Percentiles rank a stretch among this genome's conserved stretches.
These are phyloP conservation scores for Annulohypoxylon stygium DNA, from an alignment of 495 filamentous ascomycete genomes.

Conservation along the genomic window DNA sequence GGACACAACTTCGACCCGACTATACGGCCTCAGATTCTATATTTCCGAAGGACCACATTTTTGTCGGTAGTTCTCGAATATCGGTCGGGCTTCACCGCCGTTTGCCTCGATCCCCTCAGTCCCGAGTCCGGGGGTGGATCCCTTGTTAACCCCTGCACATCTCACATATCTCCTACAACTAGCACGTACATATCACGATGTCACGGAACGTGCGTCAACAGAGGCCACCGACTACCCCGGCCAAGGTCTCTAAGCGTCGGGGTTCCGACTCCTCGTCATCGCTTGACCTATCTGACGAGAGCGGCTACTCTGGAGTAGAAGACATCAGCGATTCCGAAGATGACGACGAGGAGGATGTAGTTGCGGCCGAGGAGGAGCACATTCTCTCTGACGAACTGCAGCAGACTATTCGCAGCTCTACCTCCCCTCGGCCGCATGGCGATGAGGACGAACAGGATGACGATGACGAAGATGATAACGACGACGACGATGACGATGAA, in stretches of 20 bases:
- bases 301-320: constrained; percentile 78
- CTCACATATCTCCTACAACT: constrained; percentile 28
- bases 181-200: constrained; percentile 53
- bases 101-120: constrained; percentile 49
- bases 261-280: constrained; percentile 60
- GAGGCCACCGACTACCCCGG: constrained; percentile 58
- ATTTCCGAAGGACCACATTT: constrained; percentile 19
- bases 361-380: constrained; percentile 78
- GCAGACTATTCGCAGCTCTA: constrained; percentile 48
- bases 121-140: constrained; percentile 38
- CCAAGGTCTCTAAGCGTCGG: constrained; percentile 56
- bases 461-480: constrained; percentile 54
- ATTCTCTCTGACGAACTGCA: constrained; percentile 65
- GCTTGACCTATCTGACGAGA: constrained; percentile 71
- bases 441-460: constrained; percentile 53
- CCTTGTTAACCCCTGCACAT: constrained; percentile 41
- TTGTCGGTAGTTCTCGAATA: constrained; percentile 17
- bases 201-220: constrained; percentile 66
- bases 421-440: constrained; percentile 58
- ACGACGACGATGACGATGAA: constrained; percentile 55
- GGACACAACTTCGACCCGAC: constrained; percentile 2
- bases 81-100: constrained; percentile 54
- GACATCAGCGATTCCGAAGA: constrained; percentile 83
- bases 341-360: constrained; percentile 76
- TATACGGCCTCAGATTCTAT: constrained; percentile 18